Base-by-base conservation (phyloP, 768 basidiomycete species). In the Leucosporidium yakuticum region DNA sequence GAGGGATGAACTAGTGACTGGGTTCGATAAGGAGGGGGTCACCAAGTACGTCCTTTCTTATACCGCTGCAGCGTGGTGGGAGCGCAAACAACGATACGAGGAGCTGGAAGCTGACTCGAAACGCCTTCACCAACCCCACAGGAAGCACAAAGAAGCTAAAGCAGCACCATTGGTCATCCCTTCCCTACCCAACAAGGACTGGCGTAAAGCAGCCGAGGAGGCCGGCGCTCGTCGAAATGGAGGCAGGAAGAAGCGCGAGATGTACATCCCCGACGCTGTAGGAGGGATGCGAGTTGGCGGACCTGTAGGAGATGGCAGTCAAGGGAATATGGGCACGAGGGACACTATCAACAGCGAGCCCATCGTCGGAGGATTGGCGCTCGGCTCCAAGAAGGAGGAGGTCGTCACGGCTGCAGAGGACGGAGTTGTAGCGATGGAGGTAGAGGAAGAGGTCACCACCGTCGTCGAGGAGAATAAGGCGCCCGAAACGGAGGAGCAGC, bases 131-230 rank as follows among this genome's bases (percentile, higher is more conserved):
- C 27, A 19, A 7, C 6, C 5, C 9, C 4, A 2, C 50, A 72
- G 67, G 55, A 72, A 69, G 55, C 50, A 69, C 58, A 50, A 57
- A 19, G 55, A 56, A 48, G 29, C 53, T 12, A 48, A 63, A 17
- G 36, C 67, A 17, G 70, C 47, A 3, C 89, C 89, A 0, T 83
- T 96, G 14, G 86, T 96, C 48, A 98, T 99, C 55, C 87, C 94
- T 21, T 82, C 91, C 1, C 81, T 90, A 55, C 82, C 91, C 74
- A 95, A 97, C 75, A 84, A 86, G 32, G 94, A 99, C 77, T 99
- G 95, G 95, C 82, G 91, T 51, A 88, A 86, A 61, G 79, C 85
- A 12, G 89, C 90, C 21, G 83, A 88, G 51, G 87, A 85, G 76
- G 82, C 88, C 68, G 75, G 85, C 82, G 80, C 78, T 8, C 39